Evolutionary conservation across 768 basidiomycete genomes (phyloP), one percentile per base, ranked within the genome.

Genomic region (Termitomyces sp.): DNA sequence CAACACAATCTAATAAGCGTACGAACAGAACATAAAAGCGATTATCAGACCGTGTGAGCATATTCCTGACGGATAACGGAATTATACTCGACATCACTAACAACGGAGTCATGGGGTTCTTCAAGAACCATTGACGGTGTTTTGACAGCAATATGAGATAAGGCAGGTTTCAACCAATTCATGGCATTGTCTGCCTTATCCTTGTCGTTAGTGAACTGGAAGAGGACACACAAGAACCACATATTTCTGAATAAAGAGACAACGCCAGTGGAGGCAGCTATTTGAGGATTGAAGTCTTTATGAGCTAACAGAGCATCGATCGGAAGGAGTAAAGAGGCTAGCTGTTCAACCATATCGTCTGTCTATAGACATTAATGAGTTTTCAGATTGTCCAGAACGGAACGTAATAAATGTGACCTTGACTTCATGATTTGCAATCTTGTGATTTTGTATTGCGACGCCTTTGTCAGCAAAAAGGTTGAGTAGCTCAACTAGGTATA

Each of bases 171-270:
- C 53, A 92, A 82, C 89, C 93, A 93, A 48, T 87, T 85, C 83
- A 89, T 88, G 2, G 88, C 87, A 29, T 81, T 79, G 36, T 80
- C 82, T 49, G 86, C 86, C 25, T 76, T 79, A 37, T 80, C 79
- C 38, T 81, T 79, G 20, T 78, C 73, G 6, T 75, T 75, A 2
- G 92, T 88, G 66, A 98, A 91, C 25, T 88, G 84, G 67, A 96
- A 94, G 15, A 96, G 82, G 31, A 91, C 84, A 70, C 92, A 94
- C 20, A 98, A 74, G 74, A 96, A 94, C 96, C 96, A 99, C 75
- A 95, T 81, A 68, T 93, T 94, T 48, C 95, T 85, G 82, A 97
- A 98, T 25, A 94, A 77, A 5, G 86, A 78, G 11, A 89, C 86
- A 12, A 93, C 70, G 29, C 86, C 86, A 5, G 85, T 69, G 0